Conservation (phyloP, 2,329 filamentous ascomycete species). For the Trichoderma hamatum region DNA sequence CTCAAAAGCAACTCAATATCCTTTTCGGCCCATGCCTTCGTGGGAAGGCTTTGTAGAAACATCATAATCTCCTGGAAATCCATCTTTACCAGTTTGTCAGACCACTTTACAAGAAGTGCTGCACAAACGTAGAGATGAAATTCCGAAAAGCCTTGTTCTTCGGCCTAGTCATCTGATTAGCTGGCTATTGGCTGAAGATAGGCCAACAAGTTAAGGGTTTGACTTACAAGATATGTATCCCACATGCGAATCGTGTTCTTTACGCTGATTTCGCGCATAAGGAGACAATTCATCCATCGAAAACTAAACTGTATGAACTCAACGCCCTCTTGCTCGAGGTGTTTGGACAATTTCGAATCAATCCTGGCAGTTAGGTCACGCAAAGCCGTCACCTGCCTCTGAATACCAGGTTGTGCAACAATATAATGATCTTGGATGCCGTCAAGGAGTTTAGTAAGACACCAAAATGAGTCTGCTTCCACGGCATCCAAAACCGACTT, state of each 20-base stretch:
- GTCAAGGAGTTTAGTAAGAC: constrained; percentile 94
- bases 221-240: constrained; percentile 92
- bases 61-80: constrained; percentile 99
- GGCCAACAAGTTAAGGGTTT: not conserved
- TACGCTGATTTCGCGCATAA: constrained; percentile 97
- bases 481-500: constrained; percentile 91
- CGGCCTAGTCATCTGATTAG: constrained; percentile 63
- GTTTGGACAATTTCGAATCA: constrained; percentile 79
- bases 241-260: constrained; percentile 98
- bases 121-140: constrained; percentile 99
- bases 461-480: constrained; percentile 98
- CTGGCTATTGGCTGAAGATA: constrained; percentile 7
- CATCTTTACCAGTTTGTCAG: constrained; percentile 91
- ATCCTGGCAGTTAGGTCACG: constrained; percentile 90
- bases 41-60: constrained; percentile 94
- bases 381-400: constrained; percentile 86
- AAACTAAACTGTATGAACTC: constrained; percentile 99
- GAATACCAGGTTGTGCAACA: constrained; percentile 94
- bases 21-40: constrained; percentile 93
- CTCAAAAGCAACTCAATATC: constrained; percentile 94
- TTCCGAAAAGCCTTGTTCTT: constrained; percentile 97
- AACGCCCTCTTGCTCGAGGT: constrained; percentile 86
- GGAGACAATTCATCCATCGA: constrained; percentile 98
- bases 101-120: constrained; percentile 98
- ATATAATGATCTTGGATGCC: constrained; percentile 99